Evolutionary conservation across 495 filamentous ascomycete species (phyloP).

Genomic region (Aspergillus bertholletiae): DNA sequence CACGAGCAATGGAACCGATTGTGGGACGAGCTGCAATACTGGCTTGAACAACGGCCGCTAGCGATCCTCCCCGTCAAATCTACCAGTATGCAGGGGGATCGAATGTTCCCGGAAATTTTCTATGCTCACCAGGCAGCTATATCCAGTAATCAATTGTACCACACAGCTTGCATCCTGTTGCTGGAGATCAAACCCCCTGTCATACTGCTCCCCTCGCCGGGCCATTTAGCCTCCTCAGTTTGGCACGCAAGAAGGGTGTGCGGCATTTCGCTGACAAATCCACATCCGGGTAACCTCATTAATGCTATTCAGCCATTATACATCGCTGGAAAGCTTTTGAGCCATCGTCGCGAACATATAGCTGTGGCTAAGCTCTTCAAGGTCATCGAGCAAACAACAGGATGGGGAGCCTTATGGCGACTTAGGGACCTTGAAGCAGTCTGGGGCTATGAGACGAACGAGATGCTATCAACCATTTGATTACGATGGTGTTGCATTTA

Average conservation of each 20-base stretch:
- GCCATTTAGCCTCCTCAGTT: background rate
- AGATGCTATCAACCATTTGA: background rate
- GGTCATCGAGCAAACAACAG: background rate
- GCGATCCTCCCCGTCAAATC: background rate
- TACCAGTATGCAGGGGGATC: background rate
- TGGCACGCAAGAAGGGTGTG: background rate
- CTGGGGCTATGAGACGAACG: background rate
- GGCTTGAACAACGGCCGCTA: background rate
- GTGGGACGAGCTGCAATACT: background rate
- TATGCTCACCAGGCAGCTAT: background rate
- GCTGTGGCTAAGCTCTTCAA: background rate
- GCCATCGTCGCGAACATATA: background rate
- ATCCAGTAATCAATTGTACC: background rate
- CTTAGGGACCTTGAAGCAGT: background rate
- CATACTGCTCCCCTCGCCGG: background rate
- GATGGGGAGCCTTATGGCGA: background rate
- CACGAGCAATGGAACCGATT: background rate
- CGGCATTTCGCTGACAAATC: background rate
- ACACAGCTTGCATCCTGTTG: background rate
- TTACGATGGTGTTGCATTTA: background rate
- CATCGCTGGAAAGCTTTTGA: background rate
- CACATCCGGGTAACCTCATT: background rate
- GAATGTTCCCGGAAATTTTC: background rate
- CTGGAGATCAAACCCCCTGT: background rate
- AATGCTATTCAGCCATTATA: background rate